Conservation (phyloP, 2,329 filamentous ascomycete species). For the Claviceps quebecensis region DNA sequence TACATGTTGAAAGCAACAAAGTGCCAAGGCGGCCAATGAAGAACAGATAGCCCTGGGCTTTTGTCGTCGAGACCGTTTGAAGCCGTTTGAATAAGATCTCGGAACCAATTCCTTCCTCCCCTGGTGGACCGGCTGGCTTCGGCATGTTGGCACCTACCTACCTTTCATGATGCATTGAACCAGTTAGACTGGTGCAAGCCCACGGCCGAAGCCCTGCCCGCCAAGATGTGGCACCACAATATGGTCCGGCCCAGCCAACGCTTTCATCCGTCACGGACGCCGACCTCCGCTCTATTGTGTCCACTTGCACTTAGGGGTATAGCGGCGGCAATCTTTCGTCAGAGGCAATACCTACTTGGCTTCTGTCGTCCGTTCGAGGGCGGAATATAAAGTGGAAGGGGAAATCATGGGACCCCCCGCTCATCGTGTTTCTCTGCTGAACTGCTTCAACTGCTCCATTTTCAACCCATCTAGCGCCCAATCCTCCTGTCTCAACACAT, state of each 20-base stretch:
- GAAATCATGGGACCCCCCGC: conserved; percentile 3
- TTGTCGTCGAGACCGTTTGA: neutral
- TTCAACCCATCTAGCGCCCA: neutral
- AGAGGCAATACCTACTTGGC: neutral
- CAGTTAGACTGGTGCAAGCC: too few species aligned
- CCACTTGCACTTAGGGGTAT: conserved; percentile 46
- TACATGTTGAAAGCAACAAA: neutral
- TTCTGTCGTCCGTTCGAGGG: conserved; percentile 4
- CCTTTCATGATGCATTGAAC: too few species aligned
- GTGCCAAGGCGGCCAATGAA: neutral
- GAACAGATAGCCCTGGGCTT: neutral
- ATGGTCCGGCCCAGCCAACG: conserved; percentile 7
- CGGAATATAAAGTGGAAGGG: conserved; percentile 5
- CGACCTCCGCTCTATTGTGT: conserved; percentile 18
- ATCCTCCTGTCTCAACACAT: neutral
- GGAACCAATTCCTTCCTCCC: too few species aligned
- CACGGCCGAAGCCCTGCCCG: conserved; percentile 2
- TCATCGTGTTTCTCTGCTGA: neutral
- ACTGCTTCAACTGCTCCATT: neutral
- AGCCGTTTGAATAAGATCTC: neutral
- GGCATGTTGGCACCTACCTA: neutral
- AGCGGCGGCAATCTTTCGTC: conserved; percentile 18
- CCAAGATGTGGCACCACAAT: conserved; percentile 7
- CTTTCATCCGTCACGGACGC: conserved; percentile 1
- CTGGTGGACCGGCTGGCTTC: conserved; percentile 2